Conservation (phyloP, 2,329 filamentous ascomycete genomes). For the Chlorencoelia australis region DNA sequence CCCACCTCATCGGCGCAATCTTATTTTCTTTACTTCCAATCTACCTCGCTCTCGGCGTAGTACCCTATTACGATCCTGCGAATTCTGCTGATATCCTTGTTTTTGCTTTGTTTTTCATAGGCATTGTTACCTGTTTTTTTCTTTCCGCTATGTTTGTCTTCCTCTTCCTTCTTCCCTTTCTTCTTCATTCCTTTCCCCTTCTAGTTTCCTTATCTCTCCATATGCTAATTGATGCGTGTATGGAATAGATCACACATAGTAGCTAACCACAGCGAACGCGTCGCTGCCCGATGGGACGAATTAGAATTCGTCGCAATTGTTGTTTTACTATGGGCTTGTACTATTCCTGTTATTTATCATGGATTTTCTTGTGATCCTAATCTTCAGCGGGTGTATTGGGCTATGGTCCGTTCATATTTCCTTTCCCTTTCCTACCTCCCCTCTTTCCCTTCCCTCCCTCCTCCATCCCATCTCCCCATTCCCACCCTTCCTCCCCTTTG, state of each 20-base stretch:
- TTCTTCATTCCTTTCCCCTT: not conserved
- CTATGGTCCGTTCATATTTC: too few relatives aligned
- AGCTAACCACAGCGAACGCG: slow-evolving; percentile 29
- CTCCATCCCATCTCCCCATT: slow-evolving; percentile 11
- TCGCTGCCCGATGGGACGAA: slow-evolving; percentile 28
- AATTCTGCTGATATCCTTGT: slow-evolving; percentile 27
- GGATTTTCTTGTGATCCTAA: slow-evolving; percentile 31
- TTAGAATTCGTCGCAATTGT: slow-evolving; percentile 32
- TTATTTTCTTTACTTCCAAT: slow-evolving; percentile 24
- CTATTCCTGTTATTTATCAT: slow-evolving; percentile 32
- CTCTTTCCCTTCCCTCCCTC: slow-evolving; percentile 8
- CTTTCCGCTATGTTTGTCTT: slow-evolving; percentile 28
- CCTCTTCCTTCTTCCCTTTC: not conserved
- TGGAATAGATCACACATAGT: slow-evolving; percentile 28
- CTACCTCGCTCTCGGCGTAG: slow-evolving; percentile 22
- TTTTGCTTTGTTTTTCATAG: slow-evolving; percentile 31
- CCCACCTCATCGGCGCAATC: slow-evolving; percentile 35
- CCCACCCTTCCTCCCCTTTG: slow-evolving; percentile 13
- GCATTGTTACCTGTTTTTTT: slow-evolving; percentile 30
- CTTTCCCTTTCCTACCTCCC: slow-evolving; percentile 21
- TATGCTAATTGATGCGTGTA: too few relatives aligned
- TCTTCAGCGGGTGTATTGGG: slow-evolving; percentile 28
- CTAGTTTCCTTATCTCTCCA: slow-evolving; percentile 5
- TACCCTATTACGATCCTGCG: slow-evolving; percentile 26
- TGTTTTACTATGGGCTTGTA: slow-evolving; percentile 30